Conservation (phyloP, 805 yeast species). For the Hanseniaspora valbyensis region DNA sequence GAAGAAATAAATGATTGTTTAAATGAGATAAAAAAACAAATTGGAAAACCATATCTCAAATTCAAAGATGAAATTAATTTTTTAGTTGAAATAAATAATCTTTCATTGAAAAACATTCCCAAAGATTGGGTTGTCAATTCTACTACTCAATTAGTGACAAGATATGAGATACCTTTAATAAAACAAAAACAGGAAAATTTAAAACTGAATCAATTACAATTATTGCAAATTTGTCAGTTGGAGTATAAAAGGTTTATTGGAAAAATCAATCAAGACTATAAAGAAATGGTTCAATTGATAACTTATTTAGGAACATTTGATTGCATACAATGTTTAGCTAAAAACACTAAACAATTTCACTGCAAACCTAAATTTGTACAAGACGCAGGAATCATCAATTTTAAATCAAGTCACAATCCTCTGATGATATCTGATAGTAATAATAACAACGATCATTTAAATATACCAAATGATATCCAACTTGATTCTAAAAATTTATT, state of each 20-base stretch:
- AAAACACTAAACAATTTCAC: conserved; percentile 37
- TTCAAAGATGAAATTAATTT: conserved; percentile 59
- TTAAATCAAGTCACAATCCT: conserved; percentile 56
- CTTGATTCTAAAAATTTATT: conserved; percentile 44
- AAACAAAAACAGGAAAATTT: conserved; percentile 40
- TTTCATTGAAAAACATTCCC: conserved; percentile 50
- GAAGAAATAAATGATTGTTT: conserved; percentile 43
- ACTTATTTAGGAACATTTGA: conserved; percentile 47
- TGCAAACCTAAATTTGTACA: conserved; percentile 40
- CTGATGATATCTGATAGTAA: conserved; percentile 36
- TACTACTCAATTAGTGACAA: conserved; percentile 53
- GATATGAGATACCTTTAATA: conserved; percentile 60
- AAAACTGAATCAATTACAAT: conserved; percentile 50
- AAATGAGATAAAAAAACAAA: conserved; percentile 31
- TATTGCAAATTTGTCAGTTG: conserved; percentile 22
- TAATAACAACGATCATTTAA: conserved; percentile 25
- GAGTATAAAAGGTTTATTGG: conserved; percentile 29
- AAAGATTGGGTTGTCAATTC: conserved; percentile 65
- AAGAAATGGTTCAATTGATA: conserved; percentile 35
- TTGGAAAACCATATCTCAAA: conserved; percentile 47
- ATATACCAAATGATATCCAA: conserved; percentile 56
- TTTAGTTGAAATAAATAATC: conserved; percentile 62
- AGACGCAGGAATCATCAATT: conserved; percentile 36
- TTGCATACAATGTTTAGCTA: conserved; percentile 53
- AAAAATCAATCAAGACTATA: conserved; percentile 31